These are phyloP conservation scores for Scheffersomyces illinoinensis DNA, from an alignment of 1,139 yeast genomes.

Conservation along the genomic window DNA sequence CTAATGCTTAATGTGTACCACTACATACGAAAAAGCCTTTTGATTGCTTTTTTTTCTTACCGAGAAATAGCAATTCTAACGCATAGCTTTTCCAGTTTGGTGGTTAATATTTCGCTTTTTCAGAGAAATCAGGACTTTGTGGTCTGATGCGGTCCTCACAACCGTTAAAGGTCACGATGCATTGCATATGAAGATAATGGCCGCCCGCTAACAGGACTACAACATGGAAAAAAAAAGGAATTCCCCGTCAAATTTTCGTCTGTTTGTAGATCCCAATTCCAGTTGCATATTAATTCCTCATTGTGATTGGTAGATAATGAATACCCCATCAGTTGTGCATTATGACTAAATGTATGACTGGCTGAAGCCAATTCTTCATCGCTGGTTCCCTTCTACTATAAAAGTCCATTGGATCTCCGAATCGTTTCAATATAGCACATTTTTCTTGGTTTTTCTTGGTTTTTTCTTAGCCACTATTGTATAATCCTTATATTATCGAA, in stretches of 20 bases:
- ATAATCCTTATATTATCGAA: neutral
- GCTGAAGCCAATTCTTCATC: neutral
- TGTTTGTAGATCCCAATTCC: neutral
- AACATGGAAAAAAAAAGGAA: neutral
- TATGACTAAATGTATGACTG: neutral
- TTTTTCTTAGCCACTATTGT: neutral
- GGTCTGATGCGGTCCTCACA: neutral
- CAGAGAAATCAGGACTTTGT: neutral
- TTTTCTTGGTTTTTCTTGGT: neutral
- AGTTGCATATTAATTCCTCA: neutral
- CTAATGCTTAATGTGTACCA: neutral
- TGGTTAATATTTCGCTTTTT: neutral
- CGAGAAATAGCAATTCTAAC: neutral
- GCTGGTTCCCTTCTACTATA: neutral
- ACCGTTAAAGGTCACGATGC: neutral
- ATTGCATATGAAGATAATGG: neutral
- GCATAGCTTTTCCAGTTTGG: neutral
- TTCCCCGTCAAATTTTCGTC: neutral
- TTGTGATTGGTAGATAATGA: neutral
- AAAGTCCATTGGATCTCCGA: neutral
- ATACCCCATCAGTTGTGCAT: neutral
- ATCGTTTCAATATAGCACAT: neutral
- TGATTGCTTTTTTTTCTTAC: neutral
- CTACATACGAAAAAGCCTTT: neutral
- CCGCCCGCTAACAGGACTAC: neutral